Conservation (phyloP, 2,329 filamentous ascomycete genomes). For the Paecilomyces formosus region DNA sequence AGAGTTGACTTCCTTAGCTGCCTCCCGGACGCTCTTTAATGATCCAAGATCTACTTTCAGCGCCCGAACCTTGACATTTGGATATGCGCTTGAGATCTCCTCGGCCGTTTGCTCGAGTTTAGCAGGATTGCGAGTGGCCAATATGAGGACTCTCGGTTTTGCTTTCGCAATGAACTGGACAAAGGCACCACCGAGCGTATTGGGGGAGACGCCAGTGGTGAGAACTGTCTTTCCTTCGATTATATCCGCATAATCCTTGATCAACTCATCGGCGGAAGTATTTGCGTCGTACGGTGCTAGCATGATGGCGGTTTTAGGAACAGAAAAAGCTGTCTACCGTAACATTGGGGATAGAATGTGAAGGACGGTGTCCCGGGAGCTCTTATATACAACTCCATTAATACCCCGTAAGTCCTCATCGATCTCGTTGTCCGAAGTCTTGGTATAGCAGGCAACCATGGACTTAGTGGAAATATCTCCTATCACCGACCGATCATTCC, state of each 20-base stretch:
- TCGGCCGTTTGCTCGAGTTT: slow-evolving; percentile 25
- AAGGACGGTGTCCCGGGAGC: not conserved
- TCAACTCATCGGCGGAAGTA: slow-evolving; percentile 14
- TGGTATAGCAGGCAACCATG: not conserved
- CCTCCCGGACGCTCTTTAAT: slow-evolving; percentile 20
- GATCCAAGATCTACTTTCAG: slow-evolving; percentile 28
- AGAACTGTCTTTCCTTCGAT: slow-evolving; percentile 28
- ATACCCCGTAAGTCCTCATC: not conserved
- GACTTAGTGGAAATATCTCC: not conserved
- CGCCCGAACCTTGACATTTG: slow-evolving; percentile 14
- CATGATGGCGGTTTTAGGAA: not conserved
- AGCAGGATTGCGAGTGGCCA: slow-evolving; percentile 28
- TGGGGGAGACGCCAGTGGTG: slow-evolving; percentile 33
- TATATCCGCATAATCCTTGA: slow-evolving; percentile 8
- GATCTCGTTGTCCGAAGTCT: not conserved
- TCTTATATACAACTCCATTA: not conserved
- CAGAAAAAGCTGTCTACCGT: not conserved
- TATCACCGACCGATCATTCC: not conserved
- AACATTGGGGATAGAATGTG: not conserved
- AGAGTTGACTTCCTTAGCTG: slow-evolving; percentile 21
- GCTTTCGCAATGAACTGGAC: slow-evolving; percentile 27
- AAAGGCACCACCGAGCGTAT: slow-evolving; percentile 29
- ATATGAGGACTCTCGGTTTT: slow-evolving; percentile 26
- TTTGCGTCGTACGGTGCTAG: not conserved
- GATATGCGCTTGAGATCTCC: slow-evolving; percentile 11